phyloP scores from a whole-genome alignment of 768 basidiomycete species.

The Coprinopsis cinerea region DNA sequence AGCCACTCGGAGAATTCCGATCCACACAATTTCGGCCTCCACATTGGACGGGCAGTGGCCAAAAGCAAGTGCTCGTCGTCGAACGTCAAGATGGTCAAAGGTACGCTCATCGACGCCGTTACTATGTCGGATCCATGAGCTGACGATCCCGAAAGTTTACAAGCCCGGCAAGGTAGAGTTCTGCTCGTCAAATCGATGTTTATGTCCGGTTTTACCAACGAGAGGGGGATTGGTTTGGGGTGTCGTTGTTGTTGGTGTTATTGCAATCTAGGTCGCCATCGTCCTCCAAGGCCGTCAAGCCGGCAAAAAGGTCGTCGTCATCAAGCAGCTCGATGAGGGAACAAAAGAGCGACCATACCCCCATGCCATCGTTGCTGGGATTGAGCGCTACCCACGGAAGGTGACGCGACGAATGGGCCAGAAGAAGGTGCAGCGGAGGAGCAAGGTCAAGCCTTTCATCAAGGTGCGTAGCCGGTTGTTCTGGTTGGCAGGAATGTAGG shows the following conservation, averaged over 20 bases:
- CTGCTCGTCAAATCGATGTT: not conserved
- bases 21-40: conserved; percentile 17
- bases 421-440: conserved; percentile 88
- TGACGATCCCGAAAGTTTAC: conserved; percentile 55
- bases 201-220: not conserved
- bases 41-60: conserved; percentile 22
- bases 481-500: not conserved
- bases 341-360: conserved; percentile 95
- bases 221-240: not conserved
- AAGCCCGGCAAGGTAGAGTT: conserved; percentile 83
- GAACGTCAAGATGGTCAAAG: conserved; percentile 54
- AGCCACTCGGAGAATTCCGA: conserved; percentile 39
- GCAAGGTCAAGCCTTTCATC: conserved; percentile 99
- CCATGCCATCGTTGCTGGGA: conserved; percentile 96
- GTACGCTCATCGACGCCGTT: conserved; percentile 27
- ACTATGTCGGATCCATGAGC: conserved; percentile 3
- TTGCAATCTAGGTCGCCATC: conserved; percentile 74
- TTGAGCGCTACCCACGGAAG: conserved; percentile 97
- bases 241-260: not conserved
- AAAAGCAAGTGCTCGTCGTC: conserved; percentile 40
- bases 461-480: conserved; percentile 54
- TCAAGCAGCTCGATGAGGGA: conserved; percentile 96
- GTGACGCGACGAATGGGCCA: conserved; percentile 97
- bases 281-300: conserved; percentile 99
- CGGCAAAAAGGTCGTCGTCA: conserved; percentile 98